A percentile compares a stretch with the other conserved stretches of the same genome.
These are phyloP conservation scores for Mycena haematopus DNA, from an alignment of 768 basidiomycete genomes.

Conservation along the genomic window DNA sequence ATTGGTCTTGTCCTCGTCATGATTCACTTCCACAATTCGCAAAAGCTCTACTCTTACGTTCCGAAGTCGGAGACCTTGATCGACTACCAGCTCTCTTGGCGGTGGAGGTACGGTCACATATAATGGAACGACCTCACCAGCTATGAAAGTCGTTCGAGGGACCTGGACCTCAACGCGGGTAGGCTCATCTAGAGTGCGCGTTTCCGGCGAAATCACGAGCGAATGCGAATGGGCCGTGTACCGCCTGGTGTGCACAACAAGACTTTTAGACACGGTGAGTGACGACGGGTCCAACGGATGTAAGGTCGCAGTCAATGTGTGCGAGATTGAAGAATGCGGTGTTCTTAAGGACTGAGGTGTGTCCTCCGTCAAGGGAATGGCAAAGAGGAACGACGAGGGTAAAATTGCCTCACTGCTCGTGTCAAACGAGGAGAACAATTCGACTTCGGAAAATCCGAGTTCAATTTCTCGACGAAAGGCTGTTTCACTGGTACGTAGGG, in stretches of 20 bases:
- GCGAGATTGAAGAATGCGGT: conserved; percentile 72
- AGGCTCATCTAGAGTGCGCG: conserved; percentile 62
- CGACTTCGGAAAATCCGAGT: conserved; percentile 61
- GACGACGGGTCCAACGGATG: conserved; percentile 51
- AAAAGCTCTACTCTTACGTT: conserved; percentile 85
- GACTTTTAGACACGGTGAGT: conserved; percentile 55
- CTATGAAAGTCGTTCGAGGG: conserved; percentile 72
- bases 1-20: conserved; percentile 41
- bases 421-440: conserved; percentile 55
- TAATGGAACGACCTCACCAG: conserved; percentile 77
- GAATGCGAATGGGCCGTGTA: conserved; percentile 70
- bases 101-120: conserved; percentile 86
- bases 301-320: conserved; percentile 73
- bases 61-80: conserved; percentile 74
- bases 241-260: conserved; percentile 74
- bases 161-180: conserved; percentile 73
- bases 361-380: conserved; percentile 79
- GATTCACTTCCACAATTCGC: conserved; percentile 63
- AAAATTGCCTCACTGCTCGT: conserved; percentile 45
- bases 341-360: conserved; percentile 86
- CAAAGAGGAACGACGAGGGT: conserved; percentile 77
- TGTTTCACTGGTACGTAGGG: conserved; percentile 70
- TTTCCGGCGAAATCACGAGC: conserved; percentile 66
- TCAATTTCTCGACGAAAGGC: conserved; percentile 70
- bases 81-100: conserved; percentile 65